Base-by-base conservation (phyloP, 2,329 filamentous ascomycete genomes). In the Claviceps africana region DNA sequence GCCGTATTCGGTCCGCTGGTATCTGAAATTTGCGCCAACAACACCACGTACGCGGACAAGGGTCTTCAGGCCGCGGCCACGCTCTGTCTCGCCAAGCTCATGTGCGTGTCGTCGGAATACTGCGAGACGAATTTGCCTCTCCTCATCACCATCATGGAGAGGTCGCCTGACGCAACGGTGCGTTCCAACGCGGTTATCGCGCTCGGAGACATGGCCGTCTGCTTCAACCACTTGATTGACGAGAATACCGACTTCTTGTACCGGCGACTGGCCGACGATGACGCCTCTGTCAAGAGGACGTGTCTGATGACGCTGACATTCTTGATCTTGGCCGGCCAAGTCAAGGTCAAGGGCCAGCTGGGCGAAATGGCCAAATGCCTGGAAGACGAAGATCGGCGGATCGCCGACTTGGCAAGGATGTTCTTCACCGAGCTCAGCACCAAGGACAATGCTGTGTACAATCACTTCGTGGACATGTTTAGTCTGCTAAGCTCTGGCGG, bases 391-490 rank as follows among this genome's bases (percentile, higher is more conserved):
- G 94, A 98, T 64, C 89, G 90, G 69, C 81, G 87, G 56, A 95
- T 97, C 56, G 87, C 90, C 0, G 93, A 98, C 64, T 78, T 98
- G 63, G 88, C 89, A 15, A 79, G 88, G 54, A 97, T 97, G 91
- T 98, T 98, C 79, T 98, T 98, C 69, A 91, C 88, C 0, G 93
- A 98, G 69, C 78, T 98, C 52, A 89, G 90, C 56, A 95, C 89
- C 59, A 98, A 98, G 73, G 93, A 98, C 66, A 98, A 98, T 64
- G 93, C 93, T 2, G 88, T 98, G 2, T 98, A 98, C 69, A 98
- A 98, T 66, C 91, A 98, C 71, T 98, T 98, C 69, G 89, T 98
- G 30, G 93, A 98, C 65, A 97, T 98, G 88, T 98, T 98, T 69
- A 91, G 86, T 63, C 72, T 97, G 57, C 74, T 98, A 47, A 93